Evolutionary conservation across 305 asterid species (phyloP).

Genomic region (Rubia balearica): DNA sequence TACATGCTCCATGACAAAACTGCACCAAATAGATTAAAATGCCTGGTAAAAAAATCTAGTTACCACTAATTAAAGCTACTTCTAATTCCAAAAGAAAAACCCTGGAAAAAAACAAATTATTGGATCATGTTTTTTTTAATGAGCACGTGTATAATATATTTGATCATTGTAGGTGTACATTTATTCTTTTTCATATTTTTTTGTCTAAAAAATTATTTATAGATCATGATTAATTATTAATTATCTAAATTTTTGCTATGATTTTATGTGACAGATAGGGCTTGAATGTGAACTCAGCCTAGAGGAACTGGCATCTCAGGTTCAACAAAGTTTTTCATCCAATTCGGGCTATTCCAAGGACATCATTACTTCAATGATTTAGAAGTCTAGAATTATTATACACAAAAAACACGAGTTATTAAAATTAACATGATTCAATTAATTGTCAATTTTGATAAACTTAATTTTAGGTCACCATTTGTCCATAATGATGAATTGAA

Average conservation of each 20-base stretch:
- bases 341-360: slow-evolving; percentile 26
- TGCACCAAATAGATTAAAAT: too few species aligned
- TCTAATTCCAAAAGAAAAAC: too few species aligned
- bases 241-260: background rate
- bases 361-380: background rate
- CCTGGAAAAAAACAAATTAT: too few species aligned
- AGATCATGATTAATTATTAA: background rate
- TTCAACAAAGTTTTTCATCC: slow-evolving; percentile 65
- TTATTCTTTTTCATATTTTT: too few species aligned
- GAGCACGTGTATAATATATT: too few species aligned
- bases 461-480: background rate
- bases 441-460: background rate
- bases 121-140: too few species aligned
- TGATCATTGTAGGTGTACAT: too few species aligned
- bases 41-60: too few species aligned
- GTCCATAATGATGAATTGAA: background rate
- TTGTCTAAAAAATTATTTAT: background rate
- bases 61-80: too few species aligned
- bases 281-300: slow-evolving; percentile 82
- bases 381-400: too few species aligned
- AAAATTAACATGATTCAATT: background rate
- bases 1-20: too few species aligned
- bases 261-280: slow-evolving; percentile 52
- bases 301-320: slow-evolving; percentile 77
- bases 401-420: too few species aligned